Percentiles rank a stretch among this genome's conserved stretches.
phyloP scores from a whole-genome alignment of 2,329 filamentous ascomycete species.

The Fusarium phyllophilum region DNA sequence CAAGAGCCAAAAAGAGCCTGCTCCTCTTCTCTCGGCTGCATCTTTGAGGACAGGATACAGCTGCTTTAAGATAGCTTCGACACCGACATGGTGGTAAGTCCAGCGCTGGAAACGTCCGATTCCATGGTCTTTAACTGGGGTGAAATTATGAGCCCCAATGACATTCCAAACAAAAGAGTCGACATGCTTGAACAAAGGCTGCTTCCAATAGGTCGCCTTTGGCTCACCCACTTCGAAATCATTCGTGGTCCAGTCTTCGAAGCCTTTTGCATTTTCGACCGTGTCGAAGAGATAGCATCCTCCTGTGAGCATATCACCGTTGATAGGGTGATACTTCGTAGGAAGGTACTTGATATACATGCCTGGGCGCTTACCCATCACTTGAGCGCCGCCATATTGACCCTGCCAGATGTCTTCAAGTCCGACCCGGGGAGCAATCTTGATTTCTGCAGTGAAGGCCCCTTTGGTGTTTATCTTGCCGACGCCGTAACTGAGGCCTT shows the following conservation, averaged over 20 bases:
- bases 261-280: constrained; percentile 16
- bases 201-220: constrained; percentile 36
- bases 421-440: constrained; percentile 6
- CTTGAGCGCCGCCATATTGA: constrained; percentile 26
- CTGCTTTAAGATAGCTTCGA: constrained; percentile 24
- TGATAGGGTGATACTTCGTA: constrained; percentile 26
- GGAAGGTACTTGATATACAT: constrained; percentile 39
- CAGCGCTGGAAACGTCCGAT: constrained; percentile 37
- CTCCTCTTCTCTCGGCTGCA: constrained; percentile 22
- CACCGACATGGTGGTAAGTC: constrained; percentile 18
- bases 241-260: constrained; percentile 32
- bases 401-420: constrained; percentile 33
- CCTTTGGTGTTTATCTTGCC: constrained; percentile 19
- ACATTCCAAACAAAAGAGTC: constrained; percentile 28
- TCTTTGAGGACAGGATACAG: constrained; percentile 33
- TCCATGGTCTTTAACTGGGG: constrained; percentile 3
- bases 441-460: constrained; percentile 35
- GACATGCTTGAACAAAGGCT: constrained; percentile 29
- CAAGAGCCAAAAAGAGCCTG: constrained; percentile 32
- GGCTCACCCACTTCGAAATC: constrained; percentile 38
- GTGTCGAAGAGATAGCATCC: constrained; percentile 34
- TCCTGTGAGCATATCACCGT: constrained; percentile 28
- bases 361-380: constrained; percentile 28
- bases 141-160: constrained; percentile 34
- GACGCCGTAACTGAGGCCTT: constrained; percentile 3